phyloP scores from a whole-genome alignment of 1,284 basidiomycete species.

The Moesziomyces sp. region DNA sequence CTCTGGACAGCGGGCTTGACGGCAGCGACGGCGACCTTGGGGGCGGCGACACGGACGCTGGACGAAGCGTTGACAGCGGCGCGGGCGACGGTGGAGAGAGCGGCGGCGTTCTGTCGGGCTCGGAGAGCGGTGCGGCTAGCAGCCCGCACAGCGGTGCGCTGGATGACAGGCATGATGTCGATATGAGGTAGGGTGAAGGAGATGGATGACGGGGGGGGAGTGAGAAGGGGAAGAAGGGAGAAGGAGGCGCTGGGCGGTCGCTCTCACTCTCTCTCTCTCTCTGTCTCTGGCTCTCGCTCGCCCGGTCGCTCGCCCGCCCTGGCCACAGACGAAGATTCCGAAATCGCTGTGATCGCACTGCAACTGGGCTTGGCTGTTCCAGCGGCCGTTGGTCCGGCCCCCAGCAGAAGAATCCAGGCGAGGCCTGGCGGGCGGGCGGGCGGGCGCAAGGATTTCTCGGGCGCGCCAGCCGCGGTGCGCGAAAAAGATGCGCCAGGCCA shows the following conservation, averaged over 20 bases:
- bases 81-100: constrained; percentile 55
- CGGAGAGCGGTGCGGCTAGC: constrained; percentile 56
- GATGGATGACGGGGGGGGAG: constrained; percentile 31
- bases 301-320: not conserved
- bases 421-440: not conserved
- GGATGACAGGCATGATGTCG: constrained; percentile 55
- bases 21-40: constrained; percentile 45
- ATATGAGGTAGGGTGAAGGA: constrained; percentile 19
- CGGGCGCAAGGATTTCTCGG: no score
- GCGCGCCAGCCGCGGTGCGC: no score
- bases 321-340: not conserved
- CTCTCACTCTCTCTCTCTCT: no score
- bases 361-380: no score
- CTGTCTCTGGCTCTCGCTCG: not conserved
- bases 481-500: no score
- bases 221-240: constrained; percentile 23
- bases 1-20: constrained; percentile 45
- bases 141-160: constrained; percentile 60
- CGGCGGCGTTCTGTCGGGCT: constrained; percentile 56
- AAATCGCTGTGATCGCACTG: not conserved
- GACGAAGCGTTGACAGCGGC: constrained; percentile 42
- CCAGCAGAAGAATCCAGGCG: not conserved
- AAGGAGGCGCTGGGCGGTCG: not conserved
- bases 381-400: no score
- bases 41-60: constrained; percentile 40